Evolutionary conservation across 768 basidiomycete genomes (phyloP).

Genomic region (Lentinula sp.): DNA sequence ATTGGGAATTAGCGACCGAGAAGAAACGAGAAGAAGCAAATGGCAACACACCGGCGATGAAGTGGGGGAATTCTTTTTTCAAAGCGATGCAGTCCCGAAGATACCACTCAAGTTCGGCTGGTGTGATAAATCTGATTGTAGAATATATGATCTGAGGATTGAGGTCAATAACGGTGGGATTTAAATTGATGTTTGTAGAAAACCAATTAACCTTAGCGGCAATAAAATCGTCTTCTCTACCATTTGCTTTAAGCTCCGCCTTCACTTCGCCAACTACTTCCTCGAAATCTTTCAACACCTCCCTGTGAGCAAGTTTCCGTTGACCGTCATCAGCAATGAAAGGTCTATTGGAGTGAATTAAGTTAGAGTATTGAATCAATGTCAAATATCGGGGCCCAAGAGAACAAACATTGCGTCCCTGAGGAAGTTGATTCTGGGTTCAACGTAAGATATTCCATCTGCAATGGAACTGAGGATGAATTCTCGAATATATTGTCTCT

Average conservation of each 20-base stretch:
- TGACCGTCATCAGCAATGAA: slow-evolving; percentile 43
- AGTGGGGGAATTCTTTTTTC: slow-evolving; percentile 68
- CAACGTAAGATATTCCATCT: slow-evolving; percentile 70
- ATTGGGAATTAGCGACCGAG: too few species aligned
- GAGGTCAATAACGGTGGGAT: neutral
- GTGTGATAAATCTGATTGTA: slow-evolving; percentile 48
- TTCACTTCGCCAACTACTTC: slow-evolving; percentile 47
- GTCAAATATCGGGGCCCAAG: neutral
- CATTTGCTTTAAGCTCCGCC: slow-evolving; percentile 40
- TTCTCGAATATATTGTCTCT: slow-evolving; percentile 50
- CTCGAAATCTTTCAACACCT: slow-evolving; percentile 52
- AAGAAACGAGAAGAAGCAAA: too few species aligned
- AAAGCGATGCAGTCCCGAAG: slow-evolving; percentile 70
- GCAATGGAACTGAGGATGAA: slow-evolving; percentile 58
- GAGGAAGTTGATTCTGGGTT: slow-evolving; percentile 62
- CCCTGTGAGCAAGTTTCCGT: slow-evolving; percentile 51
- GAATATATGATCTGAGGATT: slow-evolving; percentile 60
- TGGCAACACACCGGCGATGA: slow-evolving; percentile 51
- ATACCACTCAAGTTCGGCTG: slow-evolving; percentile 57
- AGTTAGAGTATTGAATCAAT: slow-evolving; percentile 5
- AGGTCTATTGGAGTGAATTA: slow-evolving; percentile 39
- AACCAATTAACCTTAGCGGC: slow-evolving; percentile 48
- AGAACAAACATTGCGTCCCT: slow-evolving; percentile 34
- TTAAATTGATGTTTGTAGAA: neutral
- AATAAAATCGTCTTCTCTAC: slow-evolving; percentile 55